These are phyloP conservation scores for Silene noctiflora DNA, from an alignment of 179 eudicot genomes.

Conservation along the genomic window DNA sequence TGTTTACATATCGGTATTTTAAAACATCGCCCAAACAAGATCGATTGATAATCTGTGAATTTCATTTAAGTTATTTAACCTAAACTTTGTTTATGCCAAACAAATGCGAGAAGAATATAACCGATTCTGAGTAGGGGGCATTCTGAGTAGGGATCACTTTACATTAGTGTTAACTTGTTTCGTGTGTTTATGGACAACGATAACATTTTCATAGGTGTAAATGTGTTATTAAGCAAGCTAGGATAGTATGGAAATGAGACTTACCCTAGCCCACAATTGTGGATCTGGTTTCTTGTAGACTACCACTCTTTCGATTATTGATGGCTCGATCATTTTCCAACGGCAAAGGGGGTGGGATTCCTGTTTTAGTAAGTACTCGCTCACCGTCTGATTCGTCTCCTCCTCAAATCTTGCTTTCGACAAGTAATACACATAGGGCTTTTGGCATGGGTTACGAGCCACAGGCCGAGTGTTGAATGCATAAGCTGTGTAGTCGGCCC, in stretches of 20 bases:
- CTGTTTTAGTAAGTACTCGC: conserved; percentile 45
- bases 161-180: too few species aligned
- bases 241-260: conserved; percentile 9
- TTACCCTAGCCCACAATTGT: conserved; percentile 82
- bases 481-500: conserved; percentile 83
- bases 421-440: conserved; percentile 79
- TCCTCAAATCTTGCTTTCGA: conserved; percentile 40
- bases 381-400: conserved; percentile 43
- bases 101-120: too few species aligned
- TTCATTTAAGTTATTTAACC: too few species aligned
- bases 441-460: conserved; percentile 74
- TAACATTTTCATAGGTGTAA: too few species aligned
- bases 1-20: too few species aligned
- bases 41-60: too few species aligned
- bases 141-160: too few species aligned
- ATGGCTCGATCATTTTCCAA: conserved; percentile 72
- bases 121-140: too few species aligned
- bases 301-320: conserved; percentile 40
- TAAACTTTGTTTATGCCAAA: too few species aligned
- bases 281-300: conserved; percentile 76
- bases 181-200: too few species aligned
- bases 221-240: neutral
- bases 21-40: too few species aligned
- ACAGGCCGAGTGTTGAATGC: conserved; percentile 88
- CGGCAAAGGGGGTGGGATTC: conserved; percentile 58